Evolutionary conservation across 768 basidiomycete species (phyloP).

Genomic region (Mrakia gelida): DNA sequence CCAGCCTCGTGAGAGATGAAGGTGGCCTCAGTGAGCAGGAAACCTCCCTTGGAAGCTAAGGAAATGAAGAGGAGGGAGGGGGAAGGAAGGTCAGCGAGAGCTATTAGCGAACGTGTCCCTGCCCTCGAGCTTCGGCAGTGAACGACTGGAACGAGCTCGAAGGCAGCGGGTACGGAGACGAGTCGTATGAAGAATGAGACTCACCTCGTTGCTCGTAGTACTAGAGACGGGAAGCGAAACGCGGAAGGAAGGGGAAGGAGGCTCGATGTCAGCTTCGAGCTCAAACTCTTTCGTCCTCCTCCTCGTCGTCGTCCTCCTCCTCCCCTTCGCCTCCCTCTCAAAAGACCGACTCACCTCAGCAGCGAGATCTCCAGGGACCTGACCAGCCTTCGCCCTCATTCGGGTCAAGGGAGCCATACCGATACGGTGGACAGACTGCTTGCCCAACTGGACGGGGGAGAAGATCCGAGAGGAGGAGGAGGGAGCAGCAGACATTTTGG

Average conservation of each 20-base stretch:
- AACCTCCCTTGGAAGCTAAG: slow-evolving; percentile 47
- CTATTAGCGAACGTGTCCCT: neutral
- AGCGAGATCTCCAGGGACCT: slow-evolving; percentile 35
- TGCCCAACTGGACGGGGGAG: slow-evolving; percentile 10
- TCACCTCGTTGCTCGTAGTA: slow-evolving; percentile 26
- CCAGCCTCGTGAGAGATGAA: slow-evolving; percentile 48
- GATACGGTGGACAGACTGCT: slow-evolving; percentile 32
- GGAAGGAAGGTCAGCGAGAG: neutral
- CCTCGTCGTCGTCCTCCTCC: too few relatives aligned
- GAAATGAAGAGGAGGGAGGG: neutral
- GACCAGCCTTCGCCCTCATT: slow-evolving; percentile 34
- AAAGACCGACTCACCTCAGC: slow-evolving; percentile 25
- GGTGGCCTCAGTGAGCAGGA: slow-evolving; percentile 58
- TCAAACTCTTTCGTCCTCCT: too few relatives aligned
- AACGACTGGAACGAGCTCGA: neutral
- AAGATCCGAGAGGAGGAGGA: slow-evolving; percentile 4
- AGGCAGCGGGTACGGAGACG: neutral
- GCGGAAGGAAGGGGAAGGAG: too few relatives aligned
- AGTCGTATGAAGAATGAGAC: slow-evolving; percentile 33
- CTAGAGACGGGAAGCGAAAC: too few relatives aligned
- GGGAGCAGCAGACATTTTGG: slow-evolving; percentile 9
- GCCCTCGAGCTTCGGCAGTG: too few relatives aligned
- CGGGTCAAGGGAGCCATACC: slow-evolving; percentile 43
- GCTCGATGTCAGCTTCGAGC: too few relatives aligned
- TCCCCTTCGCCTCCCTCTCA: too few relatives aligned